Evolutionary conservation across 2,329 filamentous ascomycete species (phyloP).

Genomic region (Exophiala alcalophila): DNA sequence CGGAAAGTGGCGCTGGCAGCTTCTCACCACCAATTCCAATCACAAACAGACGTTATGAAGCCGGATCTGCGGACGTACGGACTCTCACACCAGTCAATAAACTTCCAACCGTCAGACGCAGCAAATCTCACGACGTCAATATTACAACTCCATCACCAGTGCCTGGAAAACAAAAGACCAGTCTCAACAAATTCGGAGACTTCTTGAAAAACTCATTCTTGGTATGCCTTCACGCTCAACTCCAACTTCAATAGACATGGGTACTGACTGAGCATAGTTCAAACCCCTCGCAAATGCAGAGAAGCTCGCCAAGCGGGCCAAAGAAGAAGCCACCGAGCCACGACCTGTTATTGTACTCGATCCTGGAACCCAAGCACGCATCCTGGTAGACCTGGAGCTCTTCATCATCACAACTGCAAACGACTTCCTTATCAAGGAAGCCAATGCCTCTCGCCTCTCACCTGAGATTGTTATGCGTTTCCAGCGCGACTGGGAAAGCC

Average conservation of each 20-base stretch:
- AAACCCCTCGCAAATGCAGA: background rate
- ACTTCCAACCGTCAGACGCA: background rate
- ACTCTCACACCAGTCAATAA: background rate
- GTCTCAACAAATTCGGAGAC: background rate
- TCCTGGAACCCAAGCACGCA: conserved; percentile 41
- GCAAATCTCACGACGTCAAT: background rate
- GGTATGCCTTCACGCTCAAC: background rate
- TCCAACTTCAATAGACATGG: background rate
- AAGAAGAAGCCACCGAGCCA: background rate
- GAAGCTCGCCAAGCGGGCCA: background rate
- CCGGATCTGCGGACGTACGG: background rate
- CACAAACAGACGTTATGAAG: too few species aligned
- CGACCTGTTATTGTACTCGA: conserved; percentile 39
- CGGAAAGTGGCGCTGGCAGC: too few species aligned
- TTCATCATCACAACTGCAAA: conserved; percentile 47
- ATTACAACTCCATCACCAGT: background rate
- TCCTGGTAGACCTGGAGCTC: conserved; percentile 47
- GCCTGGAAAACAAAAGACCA: background rate
- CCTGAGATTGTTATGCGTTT: conserved; percentile 41
- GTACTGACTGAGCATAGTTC: background rate
- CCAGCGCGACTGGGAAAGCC: conserved; percentile 40
- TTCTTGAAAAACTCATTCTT: conserved; percentile 2
- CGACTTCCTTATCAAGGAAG: conserved; percentile 44
- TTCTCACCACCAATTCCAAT: too few species aligned
- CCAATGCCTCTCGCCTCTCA: conserved; percentile 40